Evolutionary conservation across 2,329 filamentous ascomycete genomes (phyloP).

Genomic region (Thielaviopsis musarum): DNA sequence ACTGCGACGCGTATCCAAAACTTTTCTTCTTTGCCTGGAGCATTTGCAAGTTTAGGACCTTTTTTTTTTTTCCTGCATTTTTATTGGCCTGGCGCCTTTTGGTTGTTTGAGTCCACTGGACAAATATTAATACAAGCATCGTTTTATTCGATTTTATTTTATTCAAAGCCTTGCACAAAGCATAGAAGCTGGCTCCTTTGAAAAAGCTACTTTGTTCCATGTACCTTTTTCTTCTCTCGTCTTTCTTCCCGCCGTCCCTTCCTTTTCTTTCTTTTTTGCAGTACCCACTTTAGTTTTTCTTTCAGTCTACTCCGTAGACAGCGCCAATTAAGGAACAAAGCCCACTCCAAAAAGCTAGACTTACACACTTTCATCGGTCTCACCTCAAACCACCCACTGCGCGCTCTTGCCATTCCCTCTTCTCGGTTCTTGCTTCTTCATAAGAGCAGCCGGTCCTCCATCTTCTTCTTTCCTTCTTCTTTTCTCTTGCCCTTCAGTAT

Average conservation of each 20-base stretch:
- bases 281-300: background rate
- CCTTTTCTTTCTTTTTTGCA: background rate
- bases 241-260: background rate
- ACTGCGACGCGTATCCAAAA: background rate
- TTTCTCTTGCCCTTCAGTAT: slow-evolving; percentile 9
- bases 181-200: no score
- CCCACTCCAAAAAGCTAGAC: slow-evolving; percentile 1
- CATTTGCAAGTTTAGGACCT: no score
- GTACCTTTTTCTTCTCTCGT: background rate
- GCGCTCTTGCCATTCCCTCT: slow-evolving; percentile 7
- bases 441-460: background rate
- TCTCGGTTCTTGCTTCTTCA: slow-evolving; percentile 7
- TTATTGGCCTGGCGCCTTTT: no score
- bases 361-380: slow-evolving; percentile 5
- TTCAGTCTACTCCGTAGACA: background rate
- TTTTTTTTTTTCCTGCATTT: no score
- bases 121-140: no score
- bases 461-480: slow-evolving; percentile 6
- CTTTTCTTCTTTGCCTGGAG: background rate
- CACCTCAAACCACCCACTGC: slow-evolving; percentile 1
- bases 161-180: no score
- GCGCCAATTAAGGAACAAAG: background rate
- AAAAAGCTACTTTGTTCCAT: background rate
- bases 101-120: no score
- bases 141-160: no score